Percentiles rank a stretch among this genome's conserved stretches.
These are phyloP conservation scores for Gloeophyllum trabeum DNA, from an alignment of 768 basidiomycete genomes.

Conservation along the genomic window DNA sequence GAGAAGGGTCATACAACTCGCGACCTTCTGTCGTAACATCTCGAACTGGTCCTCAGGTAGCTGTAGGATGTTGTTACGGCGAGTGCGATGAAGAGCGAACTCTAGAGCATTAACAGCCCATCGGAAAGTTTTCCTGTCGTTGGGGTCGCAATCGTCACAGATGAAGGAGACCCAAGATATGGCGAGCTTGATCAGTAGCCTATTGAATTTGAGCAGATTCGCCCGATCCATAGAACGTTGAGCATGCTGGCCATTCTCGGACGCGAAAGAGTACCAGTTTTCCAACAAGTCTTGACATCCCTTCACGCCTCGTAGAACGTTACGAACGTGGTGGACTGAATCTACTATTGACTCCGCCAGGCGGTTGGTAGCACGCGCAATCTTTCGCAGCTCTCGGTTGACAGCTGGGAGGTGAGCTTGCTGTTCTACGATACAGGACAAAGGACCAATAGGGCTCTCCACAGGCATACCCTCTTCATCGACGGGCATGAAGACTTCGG, in stretches of 20 bases:
- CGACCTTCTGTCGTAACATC: conserved; percentile 83
- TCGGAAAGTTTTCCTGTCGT: conserved; percentile 91
- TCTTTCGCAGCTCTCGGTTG: conserved; percentile 84
- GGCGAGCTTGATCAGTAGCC: conserved; percentile 76
- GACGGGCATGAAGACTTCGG: conserved; percentile 45
- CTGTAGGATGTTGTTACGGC: conserved; percentile 81
- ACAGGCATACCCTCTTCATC: conserved; percentile 52
- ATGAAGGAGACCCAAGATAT: conserved; percentile 99
- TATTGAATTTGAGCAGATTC: conserved; percentile 64
- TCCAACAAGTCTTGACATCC: conserved; percentile 80
- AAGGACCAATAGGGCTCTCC: conserved; percentile 28
- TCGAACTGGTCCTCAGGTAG: conserved; percentile 85
- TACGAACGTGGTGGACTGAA: conserved; percentile 80
- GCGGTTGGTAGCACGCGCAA: conserved; percentile 79
- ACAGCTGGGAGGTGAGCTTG: conserved; percentile 88
- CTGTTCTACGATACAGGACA: conserved; percentile 54
- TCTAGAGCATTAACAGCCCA: conserved; percentile 97
- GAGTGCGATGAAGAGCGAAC: conserved; percentile 81
- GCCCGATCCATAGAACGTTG: conserved; percentile 79
- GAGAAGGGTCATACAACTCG: conserved; percentile 92
- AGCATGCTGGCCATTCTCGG: conserved; percentile 87
- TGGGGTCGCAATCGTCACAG: conserved; percentile 94
- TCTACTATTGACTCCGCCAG: conserved; percentile 89
- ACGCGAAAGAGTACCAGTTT: conserved; percentile 95
- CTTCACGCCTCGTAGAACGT: conserved; percentile 42